phyloP scores from a whole-genome alignment of 2,329 filamentous ascomycete genomes.

The Leptoxyphium fumago region DNA sequence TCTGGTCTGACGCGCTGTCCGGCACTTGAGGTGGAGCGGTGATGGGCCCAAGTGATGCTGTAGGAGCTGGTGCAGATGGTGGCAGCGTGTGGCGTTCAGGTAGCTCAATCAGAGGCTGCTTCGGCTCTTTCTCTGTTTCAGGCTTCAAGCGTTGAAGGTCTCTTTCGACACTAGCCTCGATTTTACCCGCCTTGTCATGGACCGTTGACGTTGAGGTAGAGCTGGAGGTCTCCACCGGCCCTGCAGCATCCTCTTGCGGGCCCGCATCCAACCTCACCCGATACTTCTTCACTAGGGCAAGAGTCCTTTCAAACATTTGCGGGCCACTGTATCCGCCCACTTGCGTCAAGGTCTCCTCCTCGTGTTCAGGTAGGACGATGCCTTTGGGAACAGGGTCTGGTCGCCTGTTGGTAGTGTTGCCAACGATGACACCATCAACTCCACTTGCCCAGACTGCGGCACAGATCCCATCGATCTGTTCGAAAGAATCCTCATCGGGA shows the following conservation, averaged over 20 bases:
- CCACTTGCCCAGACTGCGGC: constrained; percentile 70
- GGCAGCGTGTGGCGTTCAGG: constrained; percentile 15
- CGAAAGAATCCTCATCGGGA: constrained; percentile 77
- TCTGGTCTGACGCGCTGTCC: constrained; percentile 30
- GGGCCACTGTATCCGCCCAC: constrained; percentile 85
- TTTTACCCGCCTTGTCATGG: background rate
- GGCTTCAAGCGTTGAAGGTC: constrained; percentile 20
- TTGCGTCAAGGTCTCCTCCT: constrained; percentile 55
- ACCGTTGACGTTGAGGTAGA: background rate
- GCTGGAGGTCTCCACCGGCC: background rate
- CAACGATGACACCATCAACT: constrained; percentile 90
- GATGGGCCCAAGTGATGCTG: constrained; percentile 1
- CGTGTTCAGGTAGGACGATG: constrained; percentile 47
- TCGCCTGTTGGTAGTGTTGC: constrained; percentile 85
- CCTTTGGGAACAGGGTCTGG: constrained; percentile 54
- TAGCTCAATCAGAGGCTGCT: constrained; percentile 18
- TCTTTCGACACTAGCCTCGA: constrained; percentile 13
- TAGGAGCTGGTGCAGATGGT: constrained; percentile 1
- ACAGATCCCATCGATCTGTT: constrained; percentile 77
- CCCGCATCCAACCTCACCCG: constrained; percentile 37
- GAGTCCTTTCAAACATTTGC: constrained; percentile 67
- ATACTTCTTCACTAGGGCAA: constrained; percentile 67
- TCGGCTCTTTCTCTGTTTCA: constrained; percentile 5
- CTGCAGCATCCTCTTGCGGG: background rate
- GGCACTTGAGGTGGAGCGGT: constrained; percentile 3